phyloP scores from a whole-genome alignment of 257 asterid genomes.

The Thymus quinquecostatus region DNA sequence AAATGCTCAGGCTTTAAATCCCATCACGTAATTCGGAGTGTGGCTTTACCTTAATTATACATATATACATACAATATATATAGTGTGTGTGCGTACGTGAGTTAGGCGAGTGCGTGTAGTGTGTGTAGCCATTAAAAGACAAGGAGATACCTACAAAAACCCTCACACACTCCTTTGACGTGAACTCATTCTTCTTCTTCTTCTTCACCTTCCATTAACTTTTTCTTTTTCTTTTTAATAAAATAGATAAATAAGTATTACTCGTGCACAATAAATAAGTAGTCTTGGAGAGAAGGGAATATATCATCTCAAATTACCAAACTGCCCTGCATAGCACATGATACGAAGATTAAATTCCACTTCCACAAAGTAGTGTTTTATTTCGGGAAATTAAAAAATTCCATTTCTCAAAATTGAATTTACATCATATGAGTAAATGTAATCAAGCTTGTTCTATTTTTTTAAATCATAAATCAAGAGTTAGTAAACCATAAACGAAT shows the following conservation, averaged over 20 bases:
- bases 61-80: constrained; percentile 20
- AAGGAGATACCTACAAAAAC: constrained; percentile 63
- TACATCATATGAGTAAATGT: too few relatives aligned
- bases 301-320: constrained; percentile 17
- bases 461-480: too few relatives aligned
- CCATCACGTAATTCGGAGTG: constrained; percentile 72
- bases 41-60: constrained; percentile 50
- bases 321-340: constrained; percentile 14
- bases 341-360: too few relatives aligned
- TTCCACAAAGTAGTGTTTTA: too few relatives aligned
- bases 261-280: not conserved
- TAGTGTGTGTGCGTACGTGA: not conserved
- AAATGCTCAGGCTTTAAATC: constrained; percentile 69
- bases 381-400: too few relatives aligned
- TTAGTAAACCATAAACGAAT: too few relatives aligned
- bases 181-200: constrained; percentile 48
- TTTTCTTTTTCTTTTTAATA: not conserved
- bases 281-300: constrained; percentile 11
- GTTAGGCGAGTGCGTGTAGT: constrained; percentile 16
- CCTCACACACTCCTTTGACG: constrained; percentile 58
- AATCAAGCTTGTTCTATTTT: too few relatives aligned
- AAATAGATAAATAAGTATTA: not conserved
- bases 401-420: too few relatives aligned
- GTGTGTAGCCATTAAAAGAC: constrained; percentile 58
- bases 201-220: constrained; percentile 40